Percentiles rank a stretch among this genome's conserved stretches.
These are phyloP conservation scores for Apiotrichum brassicae DNA, from an alignment of 1,284 basidiomycete genomes.

Conservation along the genomic window DNA sequence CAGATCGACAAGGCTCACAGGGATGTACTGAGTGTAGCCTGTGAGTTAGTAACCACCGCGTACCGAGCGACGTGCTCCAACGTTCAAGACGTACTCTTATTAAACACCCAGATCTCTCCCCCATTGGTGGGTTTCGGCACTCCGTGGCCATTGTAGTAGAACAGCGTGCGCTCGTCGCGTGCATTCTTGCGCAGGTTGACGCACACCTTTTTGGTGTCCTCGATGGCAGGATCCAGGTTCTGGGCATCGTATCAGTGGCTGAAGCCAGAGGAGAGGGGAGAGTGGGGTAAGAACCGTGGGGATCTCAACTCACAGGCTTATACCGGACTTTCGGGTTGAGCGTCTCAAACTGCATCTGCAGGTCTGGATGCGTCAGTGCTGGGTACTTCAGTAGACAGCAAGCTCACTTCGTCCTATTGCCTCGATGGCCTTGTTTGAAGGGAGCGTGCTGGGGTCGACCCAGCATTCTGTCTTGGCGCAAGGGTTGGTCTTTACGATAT, in stretches of 20 bases:
- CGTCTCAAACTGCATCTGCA: constrained; percentile 94
- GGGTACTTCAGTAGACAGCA: neutral
- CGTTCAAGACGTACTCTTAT: constrained; percentile 55
- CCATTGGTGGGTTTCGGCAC: constrained; percentile 94
- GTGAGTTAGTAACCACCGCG: constrained; percentile 7
- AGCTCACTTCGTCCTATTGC: constrained; percentile 46
- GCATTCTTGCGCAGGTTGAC: constrained; percentile 76
- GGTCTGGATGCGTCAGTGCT: constrained; percentile 48
- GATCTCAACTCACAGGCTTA: constrained; percentile 61
- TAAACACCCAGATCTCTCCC: constrained; percentile 99
- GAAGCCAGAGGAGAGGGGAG: constrained; percentile 1
- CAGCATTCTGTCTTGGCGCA: constrained; percentile 94
- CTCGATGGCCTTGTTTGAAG: constrained; percentile 69
- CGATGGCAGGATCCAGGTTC: constrained; percentile 89
- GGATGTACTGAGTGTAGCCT: constrained; percentile 96
- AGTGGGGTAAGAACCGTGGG: too few species aligned
- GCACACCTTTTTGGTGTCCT: constrained; percentile 89
- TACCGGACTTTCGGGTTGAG: constrained; percentile 77
- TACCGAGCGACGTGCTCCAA: too few species aligned
- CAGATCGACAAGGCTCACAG: constrained; percentile 86
- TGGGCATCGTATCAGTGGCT: constrained; percentile 26
- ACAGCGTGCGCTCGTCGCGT: constrained; percentile 88
- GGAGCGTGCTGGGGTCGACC: constrained; percentile 90
- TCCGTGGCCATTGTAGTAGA: constrained; percentile 98
- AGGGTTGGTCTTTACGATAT: constrained; percentile 93